Percentiles rank a stretch among this genome's conserved stretches.
Evolutionary conservation across 331 rosid species (phyloP).

Genomic region (Prunus yedoensis): DNA sequence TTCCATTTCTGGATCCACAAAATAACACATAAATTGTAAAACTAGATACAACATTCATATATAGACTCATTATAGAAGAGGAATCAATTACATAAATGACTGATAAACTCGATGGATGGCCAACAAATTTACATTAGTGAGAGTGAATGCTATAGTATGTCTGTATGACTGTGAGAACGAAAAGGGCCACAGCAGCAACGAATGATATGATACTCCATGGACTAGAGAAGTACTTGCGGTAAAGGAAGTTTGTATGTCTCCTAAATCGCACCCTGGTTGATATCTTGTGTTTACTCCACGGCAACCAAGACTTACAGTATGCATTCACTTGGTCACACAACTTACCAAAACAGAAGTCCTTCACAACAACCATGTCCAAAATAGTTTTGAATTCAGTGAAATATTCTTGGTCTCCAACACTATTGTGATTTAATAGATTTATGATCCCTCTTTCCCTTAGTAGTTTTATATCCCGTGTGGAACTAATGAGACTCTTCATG

Average conservation of each 20-base stretch:
- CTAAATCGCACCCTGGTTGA: background rate
- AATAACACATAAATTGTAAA: too few species aligned
- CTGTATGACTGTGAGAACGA: background rate
- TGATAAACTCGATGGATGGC: too few species aligned
- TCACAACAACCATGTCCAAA: background rate
- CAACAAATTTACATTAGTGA: background rate
- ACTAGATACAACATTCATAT: too few species aligned
- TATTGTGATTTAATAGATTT: background rate
- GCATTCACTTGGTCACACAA: background rate
- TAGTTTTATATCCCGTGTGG: background rate
- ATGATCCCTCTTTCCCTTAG: background rate
- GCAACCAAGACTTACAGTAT: background rate
- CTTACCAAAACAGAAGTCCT: background rate
- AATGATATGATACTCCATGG: constrained; percentile 1
- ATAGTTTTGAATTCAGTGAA: background rate
- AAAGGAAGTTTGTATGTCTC: background rate
- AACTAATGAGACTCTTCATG: constrained; percentile 1
- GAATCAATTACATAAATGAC: too few species aligned
- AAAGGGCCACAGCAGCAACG: background rate
- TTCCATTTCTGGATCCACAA: too few species aligned
- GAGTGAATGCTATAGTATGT: background rate
- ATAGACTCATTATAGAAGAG: too few species aligned
- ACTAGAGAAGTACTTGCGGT: background rate
- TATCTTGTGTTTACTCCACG: background rate
- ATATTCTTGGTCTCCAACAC: background rate